Evolutionary conservation across 2,329 filamentous ascomycete species (phyloP).

Genomic region (Aspergillus proliferans): DNA sequence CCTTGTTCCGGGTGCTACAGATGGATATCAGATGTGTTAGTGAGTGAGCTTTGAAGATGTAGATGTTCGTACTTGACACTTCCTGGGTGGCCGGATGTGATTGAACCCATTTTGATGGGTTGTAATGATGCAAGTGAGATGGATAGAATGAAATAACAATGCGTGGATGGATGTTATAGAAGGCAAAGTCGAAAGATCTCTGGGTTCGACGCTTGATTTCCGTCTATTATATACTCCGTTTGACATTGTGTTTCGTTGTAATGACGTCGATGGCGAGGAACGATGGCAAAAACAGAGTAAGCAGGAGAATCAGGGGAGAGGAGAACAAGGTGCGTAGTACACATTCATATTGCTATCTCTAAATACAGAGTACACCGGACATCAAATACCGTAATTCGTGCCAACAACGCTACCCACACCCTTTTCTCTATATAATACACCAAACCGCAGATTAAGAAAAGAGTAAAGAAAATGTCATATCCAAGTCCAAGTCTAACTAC

Average conservation of each 20-base stretch:
- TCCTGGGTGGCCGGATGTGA: neutral
- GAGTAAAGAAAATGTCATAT: neutral
- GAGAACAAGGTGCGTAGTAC: neutral
- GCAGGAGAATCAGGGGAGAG: neutral
- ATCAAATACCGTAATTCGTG: too few relatives aligned
- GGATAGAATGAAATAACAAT: too few relatives aligned
- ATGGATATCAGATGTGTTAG: neutral
- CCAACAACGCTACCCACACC: too few relatives aligned
- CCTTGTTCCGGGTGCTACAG: neutral
- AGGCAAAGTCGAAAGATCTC: too few relatives aligned
- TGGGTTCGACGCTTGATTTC: too few relatives aligned
- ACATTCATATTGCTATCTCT: too few relatives aligned
- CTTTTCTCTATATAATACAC: neutral
- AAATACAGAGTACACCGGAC: too few relatives aligned
- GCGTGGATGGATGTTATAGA: too few relatives aligned
- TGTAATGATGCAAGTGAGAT: too few relatives aligned
- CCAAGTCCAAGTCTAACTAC: neutral
- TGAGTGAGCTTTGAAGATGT: neutral
- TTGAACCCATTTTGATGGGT: neutral
- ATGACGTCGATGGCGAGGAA: neutral
- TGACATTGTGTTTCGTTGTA: neutral
- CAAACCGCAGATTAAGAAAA: neutral
- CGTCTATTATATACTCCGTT: too few relatives aligned
- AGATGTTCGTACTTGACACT: neutral
- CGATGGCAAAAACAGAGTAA: neutral